Percentiles rank a stretch among this genome's conserved stretches.
phyloP scores from a whole-genome alignment of 768 basidiomycete species.

The Pulveroboletus sp. region DNA sequence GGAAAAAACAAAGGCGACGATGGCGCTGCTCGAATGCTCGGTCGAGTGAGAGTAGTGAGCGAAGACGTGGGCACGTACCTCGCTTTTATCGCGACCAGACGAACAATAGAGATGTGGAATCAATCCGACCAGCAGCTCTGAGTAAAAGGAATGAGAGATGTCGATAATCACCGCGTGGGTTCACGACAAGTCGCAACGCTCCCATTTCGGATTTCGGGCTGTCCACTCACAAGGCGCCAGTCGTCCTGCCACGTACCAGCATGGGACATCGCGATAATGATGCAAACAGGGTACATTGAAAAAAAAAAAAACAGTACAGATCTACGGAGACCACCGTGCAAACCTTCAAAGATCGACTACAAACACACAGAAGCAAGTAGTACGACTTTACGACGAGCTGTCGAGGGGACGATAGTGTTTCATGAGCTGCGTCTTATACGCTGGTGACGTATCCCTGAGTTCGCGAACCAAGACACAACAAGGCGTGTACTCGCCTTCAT shows the following conservation, averaged over 20 bases:
- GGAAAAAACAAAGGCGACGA: background rate
- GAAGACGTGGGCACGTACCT: background rate
- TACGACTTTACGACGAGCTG: conserved; percentile 27
- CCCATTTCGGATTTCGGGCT: background rate
- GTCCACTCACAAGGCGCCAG: background rate
- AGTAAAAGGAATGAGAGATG: background rate
- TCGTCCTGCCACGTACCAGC: background rate
- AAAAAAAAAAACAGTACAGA: conserved; percentile 11
- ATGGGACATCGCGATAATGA: background rate
- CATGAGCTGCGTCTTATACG: conserved; percentile 68
- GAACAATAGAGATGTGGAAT: background rate
- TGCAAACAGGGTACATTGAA: conserved; percentile 11
- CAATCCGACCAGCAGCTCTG: background rate
- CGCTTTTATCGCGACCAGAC: background rate
- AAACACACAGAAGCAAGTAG: background rate
- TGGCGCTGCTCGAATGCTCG: background rate
- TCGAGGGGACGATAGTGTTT: conserved; percentile 63
- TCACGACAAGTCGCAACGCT: no score
- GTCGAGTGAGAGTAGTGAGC: background rate
- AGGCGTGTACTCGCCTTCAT: conserved; percentile 45
- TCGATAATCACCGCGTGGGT: no score
- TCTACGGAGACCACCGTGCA: conserved; percentile 9
- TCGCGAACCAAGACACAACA: background rate
- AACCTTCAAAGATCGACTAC: background rate
- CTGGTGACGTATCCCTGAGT: conserved; percentile 31